These are phyloP conservation scores for Fusarium coicis DNA, from an alignment of 2,329 filamentous ascomycete species.

Conservation along the genomic window DNA sequence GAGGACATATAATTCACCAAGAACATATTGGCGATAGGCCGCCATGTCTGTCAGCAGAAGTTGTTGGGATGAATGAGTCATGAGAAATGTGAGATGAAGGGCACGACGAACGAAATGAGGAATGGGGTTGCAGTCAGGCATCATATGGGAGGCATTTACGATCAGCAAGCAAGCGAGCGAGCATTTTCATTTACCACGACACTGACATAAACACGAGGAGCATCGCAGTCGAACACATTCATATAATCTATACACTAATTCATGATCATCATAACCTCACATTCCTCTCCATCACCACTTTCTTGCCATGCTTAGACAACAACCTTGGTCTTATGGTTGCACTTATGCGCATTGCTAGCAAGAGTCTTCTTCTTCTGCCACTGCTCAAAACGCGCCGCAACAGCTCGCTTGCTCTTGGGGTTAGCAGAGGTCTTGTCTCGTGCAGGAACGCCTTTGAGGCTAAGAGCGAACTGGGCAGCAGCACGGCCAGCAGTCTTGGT, in stretches of 20 bases:
- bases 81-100: neutral
- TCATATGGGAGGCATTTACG: neutral
- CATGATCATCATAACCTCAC: constrained; percentile 9
- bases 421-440: constrained; percentile 47
- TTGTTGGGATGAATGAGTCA: rapidly evolving
- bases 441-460: constrained; percentile 49
- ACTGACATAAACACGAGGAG: neutral
- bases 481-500: constrained; percentile 61
- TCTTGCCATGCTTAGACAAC: constrained; percentile 23
- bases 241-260: constrained; percentile 13
- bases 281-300: neutral
- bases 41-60: rapidly evolving
- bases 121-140: neutral
- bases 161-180: constrained; percentile 3
- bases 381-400: constrained; percentile 41
- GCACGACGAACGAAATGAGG: too few species aligned
- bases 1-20: constrained; percentile 19
- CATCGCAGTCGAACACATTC: neutral
- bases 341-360: constrained; percentile 45
- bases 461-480: constrained; percentile 56
- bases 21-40: constrained; percentile 1
- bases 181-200: neutral
- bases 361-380: constrained; percentile 41
- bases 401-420: constrained; percentile 39
- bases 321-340: constrained; percentile 41